Evolutionary conservation across 2,329 filamentous ascomycete species (phyloP).

Genomic region (Boeremia exigua): DNA sequence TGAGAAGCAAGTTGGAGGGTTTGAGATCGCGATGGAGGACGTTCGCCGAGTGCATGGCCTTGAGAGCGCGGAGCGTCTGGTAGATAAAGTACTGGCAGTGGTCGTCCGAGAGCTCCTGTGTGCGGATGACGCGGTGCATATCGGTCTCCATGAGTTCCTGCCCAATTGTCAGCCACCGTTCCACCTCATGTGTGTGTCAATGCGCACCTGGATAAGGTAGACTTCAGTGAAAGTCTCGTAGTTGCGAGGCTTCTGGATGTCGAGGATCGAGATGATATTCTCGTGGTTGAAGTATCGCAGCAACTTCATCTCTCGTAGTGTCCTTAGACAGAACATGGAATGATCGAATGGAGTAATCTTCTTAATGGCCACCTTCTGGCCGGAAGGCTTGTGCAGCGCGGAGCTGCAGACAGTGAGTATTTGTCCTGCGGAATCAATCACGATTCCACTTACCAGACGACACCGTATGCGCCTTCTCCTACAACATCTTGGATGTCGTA

Average conservation of each 20-base stretch:
- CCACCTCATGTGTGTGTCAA: neutral
- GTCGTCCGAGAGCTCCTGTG: slow-evolving; percentile 97
- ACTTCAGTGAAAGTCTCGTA: slow-evolving; percentile 97
- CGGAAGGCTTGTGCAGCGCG: slow-evolving; percentile 95
- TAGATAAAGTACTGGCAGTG: slow-evolving; percentile 99
- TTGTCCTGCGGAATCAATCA: neutral
- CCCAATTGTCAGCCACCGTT: slow-evolving; percentile 17
- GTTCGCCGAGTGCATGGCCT: slow-evolving; percentile 99
- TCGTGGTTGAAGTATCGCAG: slow-evolving; percentile 99
- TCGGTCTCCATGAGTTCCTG: slow-evolving; percentile 99
- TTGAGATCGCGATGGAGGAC: slow-evolving; percentile 97
- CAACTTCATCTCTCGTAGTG: slow-evolving; percentile 98
- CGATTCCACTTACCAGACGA: slow-evolving; percentile 79
- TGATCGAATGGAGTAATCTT: slow-evolving; percentile 99
- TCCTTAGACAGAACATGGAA: slow-evolving; percentile 97
- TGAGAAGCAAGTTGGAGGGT: slow-evolving; percentile 93
- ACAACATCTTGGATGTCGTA: slow-evolving; percentile 99
- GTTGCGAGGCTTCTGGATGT: slow-evolving; percentile 97
- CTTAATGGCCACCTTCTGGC: slow-evolving; percentile 99
- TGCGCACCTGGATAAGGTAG: slow-evolving; percentile 88
- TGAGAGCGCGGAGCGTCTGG: slow-evolving; percentile 94
- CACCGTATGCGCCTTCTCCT: slow-evolving; percentile 96
- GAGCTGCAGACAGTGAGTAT: slow-evolving; percentile 65
- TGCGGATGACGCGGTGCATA: slow-evolving; percentile 98
- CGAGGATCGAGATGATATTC: slow-evolving; percentile 99